Conservation (phyloP, 1,284 basidiomycete species). For the Schizopora paradoxa region DNA sequence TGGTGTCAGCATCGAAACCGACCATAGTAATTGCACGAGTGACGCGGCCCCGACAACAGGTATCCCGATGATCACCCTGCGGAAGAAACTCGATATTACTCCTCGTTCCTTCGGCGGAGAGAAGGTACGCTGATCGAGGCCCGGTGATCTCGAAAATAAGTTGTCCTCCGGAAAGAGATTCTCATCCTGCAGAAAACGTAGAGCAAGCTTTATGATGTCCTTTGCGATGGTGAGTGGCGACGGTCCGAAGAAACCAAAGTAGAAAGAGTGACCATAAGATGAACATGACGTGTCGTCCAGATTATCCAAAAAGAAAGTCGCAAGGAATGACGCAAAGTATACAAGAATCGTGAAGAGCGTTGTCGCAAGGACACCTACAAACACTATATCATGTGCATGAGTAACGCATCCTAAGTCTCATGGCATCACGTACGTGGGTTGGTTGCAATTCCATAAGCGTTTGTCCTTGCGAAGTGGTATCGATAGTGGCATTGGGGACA, state of each 20-base stretch:
- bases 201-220: conserved; percentile 57
- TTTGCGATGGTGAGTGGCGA: conserved; percentile 55
- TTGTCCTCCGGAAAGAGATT: conserved; percentile 40
- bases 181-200: conserved; percentile 60
- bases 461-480: conserved; percentile 68
- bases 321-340: conserved; percentile 65
- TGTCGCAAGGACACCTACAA: conserved; percentile 56
- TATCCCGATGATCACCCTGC: conserved; percentile 66
- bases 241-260: conserved; percentile 41
- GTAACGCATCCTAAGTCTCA: not conserved
- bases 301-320: conserved; percentile 55
- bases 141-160: conserved; percentile 22
- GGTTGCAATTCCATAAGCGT: conserved; percentile 60
- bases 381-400: conserved; percentile 9
- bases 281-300: conserved; percentile 40
- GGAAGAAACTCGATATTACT: conserved; percentile 49
- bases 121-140: conserved; percentile 15
- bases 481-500: conserved; percentile 74
- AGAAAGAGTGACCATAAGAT: conserved; percentile 27
- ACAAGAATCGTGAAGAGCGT: conserved; percentile 64
- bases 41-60: conserved; percentile 75
- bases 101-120: conserved; percentile 33
- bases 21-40: conserved; percentile 62
- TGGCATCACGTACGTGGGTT: conserved; percentile 51
- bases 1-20: conserved; percentile 54